These are phyloP conservation scores for Vitis hybrid DNA, from an alignment of 177 flowering plant species.

Conservation along the genomic window DNA sequence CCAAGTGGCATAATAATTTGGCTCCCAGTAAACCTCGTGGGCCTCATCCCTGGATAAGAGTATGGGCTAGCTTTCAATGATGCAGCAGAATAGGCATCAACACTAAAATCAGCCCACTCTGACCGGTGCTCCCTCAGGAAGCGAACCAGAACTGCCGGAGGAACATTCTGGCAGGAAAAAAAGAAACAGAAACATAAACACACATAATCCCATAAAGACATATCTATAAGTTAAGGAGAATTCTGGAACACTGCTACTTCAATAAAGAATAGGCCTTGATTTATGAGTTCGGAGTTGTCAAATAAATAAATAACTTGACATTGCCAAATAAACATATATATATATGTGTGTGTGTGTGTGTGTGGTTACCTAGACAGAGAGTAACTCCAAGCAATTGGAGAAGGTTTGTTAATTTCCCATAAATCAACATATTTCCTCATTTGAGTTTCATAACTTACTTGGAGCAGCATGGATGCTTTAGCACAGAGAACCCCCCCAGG, in stretches of 20 bases:
- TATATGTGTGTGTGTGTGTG: no score
- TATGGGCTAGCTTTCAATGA: constrained; percentile 66
- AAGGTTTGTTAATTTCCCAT: neutral
- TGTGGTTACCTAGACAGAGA: no score
- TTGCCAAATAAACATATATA: no score
- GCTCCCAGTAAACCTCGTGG: constrained; percentile 79
- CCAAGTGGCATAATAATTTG: constrained; percentile 94
- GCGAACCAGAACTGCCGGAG: constrained; percentile 83
- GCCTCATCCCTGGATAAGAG: constrained; percentile 73
- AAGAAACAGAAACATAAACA: neutral
- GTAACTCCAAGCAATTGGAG: neutral
- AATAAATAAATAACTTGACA: neutral
- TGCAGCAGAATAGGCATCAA: constrained; percentile 87
- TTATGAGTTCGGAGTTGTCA: neutral
- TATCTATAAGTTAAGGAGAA: neutral
- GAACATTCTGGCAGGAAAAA: constrained; percentile 63
- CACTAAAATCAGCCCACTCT: constrained; percentile 92
- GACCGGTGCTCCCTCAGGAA: constrained; percentile 93
- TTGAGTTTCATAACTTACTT: constrained; percentile 44
- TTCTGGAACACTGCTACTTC: neutral
- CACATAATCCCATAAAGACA: neutral
- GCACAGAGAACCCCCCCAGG: constrained; percentile 88
- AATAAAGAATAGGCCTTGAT: neutral
- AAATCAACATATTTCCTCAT: neutral
- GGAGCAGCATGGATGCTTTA: constrained; percentile 93